Evolutionary conservation across 208 protist genomes (phyloP), one percentile per base, ranked within the genome.

Genomic region (Trypanosoma melophagium): DNA sequence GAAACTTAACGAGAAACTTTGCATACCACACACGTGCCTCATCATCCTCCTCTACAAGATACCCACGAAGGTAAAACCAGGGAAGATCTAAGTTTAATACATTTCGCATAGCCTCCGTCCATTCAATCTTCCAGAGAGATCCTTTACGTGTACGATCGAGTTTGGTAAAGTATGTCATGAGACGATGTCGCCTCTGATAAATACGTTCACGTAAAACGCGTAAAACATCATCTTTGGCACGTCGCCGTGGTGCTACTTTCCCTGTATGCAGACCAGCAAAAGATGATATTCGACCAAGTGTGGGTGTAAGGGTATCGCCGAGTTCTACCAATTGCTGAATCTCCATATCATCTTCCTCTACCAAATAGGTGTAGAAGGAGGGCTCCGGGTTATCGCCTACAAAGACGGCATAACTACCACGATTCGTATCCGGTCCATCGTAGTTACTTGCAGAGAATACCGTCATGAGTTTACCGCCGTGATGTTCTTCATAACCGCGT

Each of bases 371-470:
- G 74, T 93, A 81, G 68, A 83, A 96, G 16, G 76, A 72, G 17
- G 87, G 85, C 47, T 92, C 80, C 24, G 71, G 57, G 70, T 80
- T 81, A 75, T 93, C 83, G 22, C 80, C 83, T 45, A 92, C 84
- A 68, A 96, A 89, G 57, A 82, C 82, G 62, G 81, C 86, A 58
- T 83, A 76, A 49, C 84, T 74, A 64, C 90, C 91, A 61, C 86
- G 84, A 75, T 96, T 94, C 50, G 81, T 88, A 58, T 91, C 87
- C 13, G 93, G 89, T 12, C 97, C 96, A 71, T 98, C 98, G 81
- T 99, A 99, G 77, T 99, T 98, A 62, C 97, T 98, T 12, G 98
- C 97, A n/a, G 92, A 98, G 81, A 99, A 99, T 54, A 99, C 81
- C 24, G 98, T 99, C 66, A 99, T 87, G 38, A 97, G 89, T 49